Evolutionary conservation across 2,329 filamentous ascomycete genomes (phyloP), one percentile per base, ranked within the genome.

Genomic region (Nakataea oryzae): DNA sequence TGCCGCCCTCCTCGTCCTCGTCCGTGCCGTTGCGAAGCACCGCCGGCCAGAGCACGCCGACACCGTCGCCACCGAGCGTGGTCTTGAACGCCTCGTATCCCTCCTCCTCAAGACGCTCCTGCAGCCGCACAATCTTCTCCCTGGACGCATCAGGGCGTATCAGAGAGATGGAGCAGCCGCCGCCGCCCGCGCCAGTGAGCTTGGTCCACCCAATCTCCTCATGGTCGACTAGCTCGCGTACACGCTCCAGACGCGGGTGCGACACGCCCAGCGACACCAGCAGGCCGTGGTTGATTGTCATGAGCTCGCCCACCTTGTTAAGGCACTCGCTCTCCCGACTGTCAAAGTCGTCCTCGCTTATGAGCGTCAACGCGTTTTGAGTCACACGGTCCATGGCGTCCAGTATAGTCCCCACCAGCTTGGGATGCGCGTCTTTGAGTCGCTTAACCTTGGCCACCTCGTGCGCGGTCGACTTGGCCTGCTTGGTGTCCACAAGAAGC

Each of bases 141-240:
- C 72, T 69, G 8, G 83, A 71, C 1, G 83, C 78, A 32, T 84
- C 84, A 0, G 90, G 89, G 66, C 88, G 89, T 59, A 99, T 79
- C 4, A 99, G 79, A 0, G 93, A 96, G 67, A 99, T 97, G 3
- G 93, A 93, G 74, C 96, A 97, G 3, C 95, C 95, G 62, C 95
- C 96, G 14, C 95, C 96, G 27, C 95, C 95, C 1, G 95, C 95
- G 41, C 95, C 95, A 0, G 95, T 99, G 63, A 99, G 82, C 74
- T 99, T 99, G 14, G 95, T 97, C 93, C 93, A 99, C 32, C 95
- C 95, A 62, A 97, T 89, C 54, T 88, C 89, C 62, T 91, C 85
- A 68, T 95, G 86, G 67, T 99, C 93, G 59, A 96, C 89, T 29
- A 99, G 79, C 75, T 96, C 93, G 65, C 95, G 86, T 68, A 99